phyloP scores from a whole-genome alignment of 2,329 filamentous ascomycete genomes.

The Pseudogymnoascus sp. region DNA sequence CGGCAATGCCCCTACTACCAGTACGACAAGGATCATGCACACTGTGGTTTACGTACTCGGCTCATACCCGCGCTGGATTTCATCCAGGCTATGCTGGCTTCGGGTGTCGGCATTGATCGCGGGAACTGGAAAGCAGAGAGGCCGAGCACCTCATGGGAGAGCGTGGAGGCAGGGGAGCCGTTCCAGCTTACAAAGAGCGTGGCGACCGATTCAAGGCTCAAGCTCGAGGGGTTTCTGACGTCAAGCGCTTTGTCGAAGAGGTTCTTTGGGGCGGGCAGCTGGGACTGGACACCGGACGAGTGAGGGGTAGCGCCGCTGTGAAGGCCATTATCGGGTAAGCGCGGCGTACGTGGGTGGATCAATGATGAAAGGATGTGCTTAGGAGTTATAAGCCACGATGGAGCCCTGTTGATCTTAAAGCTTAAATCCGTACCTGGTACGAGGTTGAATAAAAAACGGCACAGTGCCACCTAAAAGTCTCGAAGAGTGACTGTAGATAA shows the following conservation, averaged over 20 bases:
- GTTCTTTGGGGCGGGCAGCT: conserved; percentile 47
- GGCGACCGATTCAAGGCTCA: conserved; percentile 42
- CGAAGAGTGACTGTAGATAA: too few relatives aligned
- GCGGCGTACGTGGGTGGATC: neutral
- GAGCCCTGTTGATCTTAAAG: neutral
- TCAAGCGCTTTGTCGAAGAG: conserved; percentile 41
- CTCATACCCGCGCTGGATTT: conserved; percentile 59
- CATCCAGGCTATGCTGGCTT: conserved; percentile 47
- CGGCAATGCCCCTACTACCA: conserved; percentile 64
- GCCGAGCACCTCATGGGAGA: conserved; percentile 34
- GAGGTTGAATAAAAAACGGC: too few relatives aligned
- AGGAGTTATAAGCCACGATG: neutral
- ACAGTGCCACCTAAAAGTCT: too few relatives aligned
- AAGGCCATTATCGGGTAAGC: neutral
- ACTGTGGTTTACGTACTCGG: conserved; percentile 61
- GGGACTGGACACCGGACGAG: conserved; percentile 44
- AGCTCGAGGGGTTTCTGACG: conserved; percentile 40
- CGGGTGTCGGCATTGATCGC: conserved; percentile 36
- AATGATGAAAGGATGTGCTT: neutral
- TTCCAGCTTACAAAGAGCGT: conserved; percentile 41
- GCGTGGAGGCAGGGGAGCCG: conserved; percentile 13
- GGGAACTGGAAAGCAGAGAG: conserved; percentile 39
- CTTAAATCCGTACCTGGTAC: neutral
- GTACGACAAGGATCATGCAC: conserved; percentile 62
- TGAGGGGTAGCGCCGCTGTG: neutral